Base-by-base conservation (phyloP, 208 protist genomes). In the Leishmania arabica region DNA sequence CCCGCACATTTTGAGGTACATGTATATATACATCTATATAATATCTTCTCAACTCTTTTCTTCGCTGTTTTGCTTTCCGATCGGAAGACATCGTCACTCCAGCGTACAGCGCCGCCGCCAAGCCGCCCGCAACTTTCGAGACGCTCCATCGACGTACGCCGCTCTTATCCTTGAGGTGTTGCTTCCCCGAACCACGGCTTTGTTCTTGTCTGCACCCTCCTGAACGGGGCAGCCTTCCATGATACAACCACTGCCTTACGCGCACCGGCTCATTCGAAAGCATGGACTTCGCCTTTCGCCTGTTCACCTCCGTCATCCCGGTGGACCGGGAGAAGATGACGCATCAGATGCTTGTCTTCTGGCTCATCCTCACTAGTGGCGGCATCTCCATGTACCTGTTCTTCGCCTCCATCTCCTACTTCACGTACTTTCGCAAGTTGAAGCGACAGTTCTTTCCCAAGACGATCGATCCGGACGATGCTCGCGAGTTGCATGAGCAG, bases 201-300 rank as follows among this genome's bases (percentile, higher is more conserved):
- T 31, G n/a, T 40, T 34, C 9, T 8, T 64, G 8, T 9, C 15
- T 21, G 11, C 31, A 3, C 13, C 13, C 31, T 68, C 62, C 31
- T 7, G 31, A 7, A 24, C 11, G 6, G 62, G 15, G 0, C 11
- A 7, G 13, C 31, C 0, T 34, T 68, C 31, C 31, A 5, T 11
- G 31, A 40, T 68, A 68, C 31, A 34, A 1, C 9, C 45, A 54
- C 24, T 21, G 24, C 21, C 27, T 34, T 8, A 15, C 69, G 47
- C 69, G 51, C 34, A 37, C 53, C 11, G 17, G 21, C 72, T 15
- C 31, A 37, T 62, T 54, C 27, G 53, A 8, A 40, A 42, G 24
- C 15, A 95, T 92, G 90, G 92, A 95, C 54, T 75, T 91, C 37
- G 88, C 85, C n/a, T 96, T 94, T 78, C 78, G 91, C 69, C 42